Evolutionary conservation across 352 stramenopile species (phyloP).

Genomic region (Pythium dissimile): DNA sequence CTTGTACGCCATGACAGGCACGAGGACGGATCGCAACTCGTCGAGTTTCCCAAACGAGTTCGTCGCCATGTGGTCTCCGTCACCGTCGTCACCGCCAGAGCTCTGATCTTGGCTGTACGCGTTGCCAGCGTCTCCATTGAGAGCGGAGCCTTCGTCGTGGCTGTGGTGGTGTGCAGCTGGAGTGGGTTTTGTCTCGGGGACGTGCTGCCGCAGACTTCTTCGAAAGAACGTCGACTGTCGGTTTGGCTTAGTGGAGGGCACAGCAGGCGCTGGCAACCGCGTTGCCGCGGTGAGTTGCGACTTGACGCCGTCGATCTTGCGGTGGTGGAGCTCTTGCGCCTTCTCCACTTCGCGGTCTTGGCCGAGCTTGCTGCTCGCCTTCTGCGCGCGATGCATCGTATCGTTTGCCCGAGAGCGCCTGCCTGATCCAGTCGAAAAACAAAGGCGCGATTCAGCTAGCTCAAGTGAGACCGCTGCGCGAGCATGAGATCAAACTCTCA

Average conservation of each 20-base stretch:
- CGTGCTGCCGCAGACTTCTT: constrained; percentile 16
- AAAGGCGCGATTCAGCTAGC: no score
- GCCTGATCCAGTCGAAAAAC: no score
- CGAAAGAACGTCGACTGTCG: constrained; percentile 22
- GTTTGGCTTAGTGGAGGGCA: constrained; percentile 7
- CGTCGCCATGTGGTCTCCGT: neutral
- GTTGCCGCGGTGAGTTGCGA: constrained; percentile 44
- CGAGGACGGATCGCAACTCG: constrained; percentile 39
- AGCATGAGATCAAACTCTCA: no score
- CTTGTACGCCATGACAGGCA: constrained; percentile 27
- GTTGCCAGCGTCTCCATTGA: neutral
- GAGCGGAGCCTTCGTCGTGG: no score
- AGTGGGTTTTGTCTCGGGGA: neutral
- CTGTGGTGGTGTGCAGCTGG: no score
- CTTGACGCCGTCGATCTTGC: constrained; percentile 68
- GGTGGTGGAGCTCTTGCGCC: constrained; percentile 61
- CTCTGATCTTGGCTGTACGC: neutral
- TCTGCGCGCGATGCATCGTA: constrained; percentile 69
- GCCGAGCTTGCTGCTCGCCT: constrained; percentile 76
- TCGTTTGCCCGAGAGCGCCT: no score
- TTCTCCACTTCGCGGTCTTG: constrained; percentile 66
- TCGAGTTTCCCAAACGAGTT: constrained; percentile 39
- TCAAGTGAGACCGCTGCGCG: no score
- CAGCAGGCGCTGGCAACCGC: constrained; percentile 13
- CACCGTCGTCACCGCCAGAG: neutral